Evolutionary conservation across 176 grass and related monocot species (phyloP), one percentile per base, ranked within the genome.

Genomic region (Leersia perrieri): DNA sequence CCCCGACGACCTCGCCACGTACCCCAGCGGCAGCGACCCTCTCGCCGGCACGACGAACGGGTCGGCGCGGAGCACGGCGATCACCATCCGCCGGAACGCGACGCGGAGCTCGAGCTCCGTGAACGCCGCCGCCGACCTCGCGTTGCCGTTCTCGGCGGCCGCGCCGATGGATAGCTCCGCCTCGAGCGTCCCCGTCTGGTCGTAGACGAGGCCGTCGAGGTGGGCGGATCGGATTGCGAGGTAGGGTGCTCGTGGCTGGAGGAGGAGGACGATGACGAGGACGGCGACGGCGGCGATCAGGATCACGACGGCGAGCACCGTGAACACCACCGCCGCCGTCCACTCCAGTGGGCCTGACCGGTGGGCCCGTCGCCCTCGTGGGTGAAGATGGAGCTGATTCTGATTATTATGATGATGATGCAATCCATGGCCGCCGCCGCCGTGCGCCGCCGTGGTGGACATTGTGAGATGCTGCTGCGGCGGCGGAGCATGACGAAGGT

Each of bases 81-180:
- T 89, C 32, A 71, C 62, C 13, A 60, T 49, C 26, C 40, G 51
- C 28, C 33, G 66, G 90, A 98, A 98, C 15, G 36, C 1, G 5
- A 98, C 81, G 27, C 79, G 27, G 80, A 92, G 79, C 63, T 78
- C 87, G 6, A 91, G 32, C 6, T 61, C 27, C 13, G 86, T 75
- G 92, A 98, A 93, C 14, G 33, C 0, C 1, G 90, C 88, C 3
- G 33, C 29, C 5, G 86, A 69, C 49, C 65, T 83, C 6, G 29
- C 41, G 83, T 95, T 94, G 20, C 74, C 90, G 75, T 98, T 98
- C 33, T 33, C 66, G 2, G 90, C 92, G 14, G 81, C 39, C 3
- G 95, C 73, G 20, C 33, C 47, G 13, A 89, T 28, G 28, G 76
- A 74, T 5, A 91, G 30, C 79, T 63, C 53, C 25, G 86, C 71